Percentiles rank a stretch among this genome's conserved stretches.
phyloP scores from a whole-genome alignment of 2,329 filamentous ascomycete species.

The Teratosphaeriaceae sp. region DNA sequence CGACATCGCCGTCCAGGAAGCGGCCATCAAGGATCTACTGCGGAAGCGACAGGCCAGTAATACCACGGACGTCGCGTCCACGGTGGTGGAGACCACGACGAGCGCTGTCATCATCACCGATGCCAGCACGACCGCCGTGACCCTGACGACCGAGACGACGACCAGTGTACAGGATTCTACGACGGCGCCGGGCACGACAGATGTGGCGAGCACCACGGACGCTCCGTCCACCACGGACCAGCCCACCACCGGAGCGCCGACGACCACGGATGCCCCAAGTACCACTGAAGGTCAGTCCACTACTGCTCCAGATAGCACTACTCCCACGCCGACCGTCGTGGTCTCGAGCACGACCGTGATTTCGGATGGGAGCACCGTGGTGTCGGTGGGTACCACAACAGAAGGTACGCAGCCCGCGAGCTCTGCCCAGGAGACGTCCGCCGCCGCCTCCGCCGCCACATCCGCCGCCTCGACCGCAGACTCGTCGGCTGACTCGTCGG shows the following conservation, averaged over 20 bases:
- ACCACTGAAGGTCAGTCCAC: slow-evolving; percentile 16
- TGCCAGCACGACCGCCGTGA: slow-evolving; percentile 19
- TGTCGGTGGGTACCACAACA: slow-evolving; percentile 2
- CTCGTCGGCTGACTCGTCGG: not conserved
- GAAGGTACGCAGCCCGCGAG: slow-evolving; percentile 1
- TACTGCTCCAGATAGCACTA: slow-evolving; percentile 6
- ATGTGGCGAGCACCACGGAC: not conserved
- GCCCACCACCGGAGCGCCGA: not conserved
- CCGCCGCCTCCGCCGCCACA: not conserved
- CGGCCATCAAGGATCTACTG: slow-evolving; percentile 32
- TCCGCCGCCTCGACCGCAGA: not conserved
- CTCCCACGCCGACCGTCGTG: slow-evolving; percentile 4
- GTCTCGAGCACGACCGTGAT: slow-evolving; percentile 9
- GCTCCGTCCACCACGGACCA: not conserved
- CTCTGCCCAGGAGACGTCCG: slow-evolving; percentile 4
- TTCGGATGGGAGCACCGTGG: slow-evolving; percentile 2
- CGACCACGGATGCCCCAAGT: slow-evolving; percentile 13
- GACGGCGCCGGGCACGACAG: not conserved
- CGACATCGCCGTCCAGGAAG: slow-evolving; percentile 51
- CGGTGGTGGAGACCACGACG: slow-evolving; percentile 16
- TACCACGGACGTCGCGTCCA: slow-evolving; percentile 14
- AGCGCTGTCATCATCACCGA: slow-evolving; percentile 19
- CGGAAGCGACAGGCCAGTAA: slow-evolving; percentile 25
- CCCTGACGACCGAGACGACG: slow-evolving; percentile 18
- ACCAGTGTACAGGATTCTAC: slow-evolving; percentile 5